phyloP scores from a whole-genome alignment of 2,329 filamentous ascomycete genomes.

The Fusarium musae region DNA sequence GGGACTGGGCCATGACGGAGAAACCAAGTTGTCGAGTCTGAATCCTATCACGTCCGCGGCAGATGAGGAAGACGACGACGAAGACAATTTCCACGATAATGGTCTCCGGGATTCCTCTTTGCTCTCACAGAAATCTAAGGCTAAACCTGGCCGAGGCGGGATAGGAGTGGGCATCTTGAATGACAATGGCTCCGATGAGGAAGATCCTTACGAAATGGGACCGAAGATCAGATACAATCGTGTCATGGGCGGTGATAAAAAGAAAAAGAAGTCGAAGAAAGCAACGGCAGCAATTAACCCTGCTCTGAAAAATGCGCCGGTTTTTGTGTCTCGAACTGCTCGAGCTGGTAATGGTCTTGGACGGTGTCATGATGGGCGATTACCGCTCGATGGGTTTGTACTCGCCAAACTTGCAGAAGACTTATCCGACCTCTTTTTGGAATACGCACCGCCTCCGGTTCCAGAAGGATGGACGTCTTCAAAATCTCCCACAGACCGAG shows the following conservation, averaged over 20 bases:
- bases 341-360: slow-evolving; percentile 50
- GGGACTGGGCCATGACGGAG: slow-evolving; percentile 75
- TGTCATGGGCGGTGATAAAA: slow-evolving; percentile 82
- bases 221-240: slow-evolving; percentile 90
- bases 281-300: slow-evolving; percentile 68
- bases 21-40: slow-evolving; percentile 61
- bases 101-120: slow-evolving; percentile 25
- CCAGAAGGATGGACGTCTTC: slow-evolving; percentile 79
- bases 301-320: slow-evolving; percentile 71
- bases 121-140: slow-evolving; percentile 60
- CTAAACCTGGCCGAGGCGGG: slow-evolving; percentile 66
- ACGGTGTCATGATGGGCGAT: slow-evolving; percentile 84
- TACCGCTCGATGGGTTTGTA: slow-evolving; percentile 83
- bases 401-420: slow-evolving; percentile 67
- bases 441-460: slow-evolving; percentile 73
- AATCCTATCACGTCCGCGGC: slow-evolving; percentile 36
- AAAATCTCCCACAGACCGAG: slow-evolving; percentile 50
- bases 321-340: slow-evolving; percentile 75
- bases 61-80: slow-evolving; percentile 55
- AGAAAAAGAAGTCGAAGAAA: slow-evolving; percentile 75
- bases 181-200: slow-evolving; percentile 93
- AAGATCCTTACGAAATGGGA: slow-evolving; percentile 92
- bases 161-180: slow-evolving; percentile 92
- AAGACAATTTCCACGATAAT: slow-evolving; percentile 49
- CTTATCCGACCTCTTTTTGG: slow-evolving; percentile 43